phyloP scores from a whole-genome alignment of 805 yeast genomes.

The Metschnikowia corniflorae region DNA sequence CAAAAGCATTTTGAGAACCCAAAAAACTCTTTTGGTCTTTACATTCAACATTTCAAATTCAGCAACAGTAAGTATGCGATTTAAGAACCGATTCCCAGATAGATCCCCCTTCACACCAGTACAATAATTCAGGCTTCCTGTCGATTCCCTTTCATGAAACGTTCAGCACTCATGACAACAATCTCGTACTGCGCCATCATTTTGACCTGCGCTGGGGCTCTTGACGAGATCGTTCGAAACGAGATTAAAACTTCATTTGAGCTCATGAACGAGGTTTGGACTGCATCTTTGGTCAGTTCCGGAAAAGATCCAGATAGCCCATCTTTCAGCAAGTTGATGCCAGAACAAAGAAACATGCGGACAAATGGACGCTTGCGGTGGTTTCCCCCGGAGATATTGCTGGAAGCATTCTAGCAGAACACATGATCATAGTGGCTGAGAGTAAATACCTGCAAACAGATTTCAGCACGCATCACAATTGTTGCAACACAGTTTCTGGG shows the following conservation, averaged over 20 bases:
- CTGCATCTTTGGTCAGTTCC: background rate
- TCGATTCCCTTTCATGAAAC: no score
- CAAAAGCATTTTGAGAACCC: no score
- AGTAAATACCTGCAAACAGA: background rate
- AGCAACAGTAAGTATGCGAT: no score
- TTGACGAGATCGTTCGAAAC: no score
- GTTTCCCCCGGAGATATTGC: background rate
- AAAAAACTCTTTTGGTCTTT: no score
- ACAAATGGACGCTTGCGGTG: background rate
- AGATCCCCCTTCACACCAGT: no score
- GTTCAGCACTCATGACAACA: no score
- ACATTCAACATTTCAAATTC: no score
- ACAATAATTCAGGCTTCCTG: no score
- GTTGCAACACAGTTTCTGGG: conserved; percentile 1
- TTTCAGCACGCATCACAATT: conserved; percentile 1
- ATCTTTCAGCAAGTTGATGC: background rate
- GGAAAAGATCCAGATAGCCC: background rate
- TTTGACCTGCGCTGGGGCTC: no score
- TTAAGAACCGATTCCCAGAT: no score
- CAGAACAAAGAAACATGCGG: background rate
- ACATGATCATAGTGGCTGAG: background rate
- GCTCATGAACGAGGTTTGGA: background rate
- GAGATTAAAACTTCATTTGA: background rate
- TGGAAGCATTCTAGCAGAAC: background rate
- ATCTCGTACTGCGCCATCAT: no score